These are phyloP conservation scores for Glarea lozoyensis DNA, from an alignment of 495 filamentous ascomycete species.

Conservation along the genomic window DNA sequence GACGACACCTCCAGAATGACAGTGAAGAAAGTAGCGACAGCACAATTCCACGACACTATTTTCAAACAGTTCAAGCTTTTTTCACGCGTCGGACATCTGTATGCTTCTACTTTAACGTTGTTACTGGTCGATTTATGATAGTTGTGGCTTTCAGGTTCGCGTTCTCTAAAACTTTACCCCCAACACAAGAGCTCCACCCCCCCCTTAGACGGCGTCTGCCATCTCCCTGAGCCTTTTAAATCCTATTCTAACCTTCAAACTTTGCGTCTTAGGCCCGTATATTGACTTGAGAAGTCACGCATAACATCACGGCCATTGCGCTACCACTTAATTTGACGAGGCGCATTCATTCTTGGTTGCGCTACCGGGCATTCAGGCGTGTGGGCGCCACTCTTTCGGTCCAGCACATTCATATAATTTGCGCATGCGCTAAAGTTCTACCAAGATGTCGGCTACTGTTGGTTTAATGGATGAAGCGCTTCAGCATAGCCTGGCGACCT, in stretches of 20 bases:
- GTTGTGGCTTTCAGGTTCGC: constrained; percentile 16
- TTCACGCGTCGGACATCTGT: constrained; percentile 19
- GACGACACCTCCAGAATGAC: constrained; percentile 14
- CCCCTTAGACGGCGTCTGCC: too few species aligned
- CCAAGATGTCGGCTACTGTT: constrained; percentile 22
- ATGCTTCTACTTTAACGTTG: constrained; percentile 8
- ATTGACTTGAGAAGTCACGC: not conserved
- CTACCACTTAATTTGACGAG: not conserved
- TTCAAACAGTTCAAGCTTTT: constrained; percentile 16
- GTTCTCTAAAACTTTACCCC: constrained; percentile 6
- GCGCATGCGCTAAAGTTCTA: too few species aligned
- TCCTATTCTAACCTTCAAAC: too few species aligned
- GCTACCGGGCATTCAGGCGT: too few species aligned
- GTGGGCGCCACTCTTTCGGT: too few species aligned
- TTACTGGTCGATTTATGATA: constrained; percentile 7
- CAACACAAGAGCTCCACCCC: not conserved
- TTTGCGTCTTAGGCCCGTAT: too few species aligned
- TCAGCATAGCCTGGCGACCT: constrained; percentile 20
- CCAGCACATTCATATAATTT: too few species aligned
- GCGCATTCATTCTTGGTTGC: too few species aligned
- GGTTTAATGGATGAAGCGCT: constrained; percentile 21
- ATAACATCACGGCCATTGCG: not conserved
- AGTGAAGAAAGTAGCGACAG: constrained; percentile 12
- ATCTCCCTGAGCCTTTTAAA: too few species aligned
- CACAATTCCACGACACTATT: constrained; percentile 17